These are phyloP conservation scores for Pythium aristosporum DNA, from an alignment of 352 stramenopile genomes.

Conservation along the genomic window DNA sequence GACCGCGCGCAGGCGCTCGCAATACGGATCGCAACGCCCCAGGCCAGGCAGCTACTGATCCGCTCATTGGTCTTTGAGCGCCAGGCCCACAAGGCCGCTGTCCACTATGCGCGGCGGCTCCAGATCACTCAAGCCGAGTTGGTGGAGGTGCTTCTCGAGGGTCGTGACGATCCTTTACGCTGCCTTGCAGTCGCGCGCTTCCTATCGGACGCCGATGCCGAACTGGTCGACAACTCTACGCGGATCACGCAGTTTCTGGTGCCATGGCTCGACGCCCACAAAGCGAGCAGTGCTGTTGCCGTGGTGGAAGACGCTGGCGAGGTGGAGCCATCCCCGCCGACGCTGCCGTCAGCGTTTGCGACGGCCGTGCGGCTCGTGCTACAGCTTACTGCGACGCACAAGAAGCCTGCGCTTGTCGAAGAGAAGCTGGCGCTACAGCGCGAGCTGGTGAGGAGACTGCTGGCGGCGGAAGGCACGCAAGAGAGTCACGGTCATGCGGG, in stretches of 20 bases:
- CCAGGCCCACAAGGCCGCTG: slow-evolving; percentile 46
- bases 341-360: slow-evolving; percentile 17
- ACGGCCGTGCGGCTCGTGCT: slow-evolving; percentile 45
- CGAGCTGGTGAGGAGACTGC: slow-evolving; percentile 33
- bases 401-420: slow-evolving; percentile 15
- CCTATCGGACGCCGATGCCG: slow-evolving; percentile 44
- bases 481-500: slow-evolving; percentile 36
- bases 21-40: slow-evolving; percentile 33
- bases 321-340: background rate
- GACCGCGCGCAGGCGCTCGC: slow-evolving; percentile 59
- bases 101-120: slow-evolving; percentile 69
- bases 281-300: background rate
- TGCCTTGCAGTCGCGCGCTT: slow-evolving; percentile 52
- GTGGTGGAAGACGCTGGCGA: slow-evolving; percentile 3
- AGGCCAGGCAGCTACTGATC: slow-evolving; percentile 44
- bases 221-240: slow-evolving; percentile 31
- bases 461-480: slow-evolving; percentile 29
- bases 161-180: slow-evolving; percentile 5
- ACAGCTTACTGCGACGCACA: slow-evolving; percentile 27
- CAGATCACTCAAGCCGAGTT: slow-evolving; percentile 33
- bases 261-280: slow-evolving; percentile 45
- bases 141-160: slow-evolving; percentile 24
- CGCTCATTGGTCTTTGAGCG: slow-evolving; percentile 37
- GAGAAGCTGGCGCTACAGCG: slow-evolving; percentile 42
- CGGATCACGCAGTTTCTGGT: slow-evolving; percentile 53